Evolutionary conservation across 2,329 filamentous ascomycete species (phyloP).

Genomic region (Fusarium piperis): DNA sequence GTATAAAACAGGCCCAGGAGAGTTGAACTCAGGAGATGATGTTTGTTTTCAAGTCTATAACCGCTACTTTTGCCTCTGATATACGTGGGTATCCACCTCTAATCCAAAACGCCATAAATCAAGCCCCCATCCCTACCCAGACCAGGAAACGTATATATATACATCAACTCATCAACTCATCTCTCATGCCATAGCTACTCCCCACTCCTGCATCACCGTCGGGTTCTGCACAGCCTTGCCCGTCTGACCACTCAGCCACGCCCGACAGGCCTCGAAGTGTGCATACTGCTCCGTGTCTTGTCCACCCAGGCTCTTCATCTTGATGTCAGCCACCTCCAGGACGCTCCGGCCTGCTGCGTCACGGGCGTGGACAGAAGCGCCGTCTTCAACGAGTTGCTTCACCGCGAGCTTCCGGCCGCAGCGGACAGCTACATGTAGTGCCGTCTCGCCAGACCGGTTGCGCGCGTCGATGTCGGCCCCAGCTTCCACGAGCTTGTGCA

Average conservation of each 20-base stretch:
- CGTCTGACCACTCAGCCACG: slow-evolving; percentile 53
- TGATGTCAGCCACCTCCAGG: slow-evolving; percentile 56
- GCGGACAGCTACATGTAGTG: slow-evolving; percentile 63
- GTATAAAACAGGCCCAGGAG: neutral
- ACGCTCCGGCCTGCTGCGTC: slow-evolving; percentile 57
- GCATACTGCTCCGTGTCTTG: slow-evolving; percentile 50
- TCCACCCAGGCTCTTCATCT: slow-evolving; percentile 46
- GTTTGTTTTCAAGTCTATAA: neutral
- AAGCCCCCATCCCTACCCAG: neutral
- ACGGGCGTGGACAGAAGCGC: slow-evolving; percentile 59
- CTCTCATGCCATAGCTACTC: neutral
- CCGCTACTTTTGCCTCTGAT: neutral
- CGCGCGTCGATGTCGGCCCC: slow-evolving; percentile 60
- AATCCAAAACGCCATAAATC: slow-evolving; percentile 14
- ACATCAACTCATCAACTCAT: neutral
- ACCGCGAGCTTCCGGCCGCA: slow-evolving; percentile 63
- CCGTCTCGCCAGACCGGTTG: slow-evolving; percentile 65
- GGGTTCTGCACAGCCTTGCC: slow-evolving; percentile 51
- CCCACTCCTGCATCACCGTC: slow-evolving; percentile 55
- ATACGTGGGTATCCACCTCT: slow-evolving; percentile 15
- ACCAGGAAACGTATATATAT: neutral
- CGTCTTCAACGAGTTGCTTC: slow-evolving; percentile 55
- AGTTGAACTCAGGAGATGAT: neutral
- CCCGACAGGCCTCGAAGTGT: slow-evolving; percentile 57
- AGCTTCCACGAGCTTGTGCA: slow-evolving; percentile 53